Percentiles rank a stretch among this genome's conserved stretches.
phyloP scores from a whole-genome alignment of 2,329 filamentous ascomycete genomes.

The Triangularia verruculosa region DNA sequence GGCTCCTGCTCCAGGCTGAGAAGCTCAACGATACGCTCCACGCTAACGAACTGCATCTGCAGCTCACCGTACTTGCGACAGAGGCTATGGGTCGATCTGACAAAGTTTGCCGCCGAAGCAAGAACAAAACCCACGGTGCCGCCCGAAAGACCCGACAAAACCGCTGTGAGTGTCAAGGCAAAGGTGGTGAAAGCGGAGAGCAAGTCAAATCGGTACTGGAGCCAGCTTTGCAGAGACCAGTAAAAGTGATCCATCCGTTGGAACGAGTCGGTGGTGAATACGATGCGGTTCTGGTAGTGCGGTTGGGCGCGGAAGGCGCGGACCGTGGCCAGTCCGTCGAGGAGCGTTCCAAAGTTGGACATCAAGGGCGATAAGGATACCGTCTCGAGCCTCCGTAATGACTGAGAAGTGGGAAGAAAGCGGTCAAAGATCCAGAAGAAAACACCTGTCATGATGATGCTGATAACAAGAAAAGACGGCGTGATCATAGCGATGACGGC shows the following conservation, averaged over 20 bases:
- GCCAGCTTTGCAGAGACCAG: slow-evolving; percentile 73
- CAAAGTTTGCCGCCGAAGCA: slow-evolving; percentile 66
- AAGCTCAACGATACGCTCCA: slow-evolving; percentile 81
- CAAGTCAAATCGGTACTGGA: slow-evolving; percentile 73
- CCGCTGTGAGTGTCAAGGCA: slow-evolving; percentile 67
- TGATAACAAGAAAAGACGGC: slow-evolving; percentile 71
- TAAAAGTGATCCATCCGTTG: slow-evolving; percentile 97
- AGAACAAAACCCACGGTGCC: slow-evolving; percentile 83
- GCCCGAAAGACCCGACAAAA: slow-evolving; percentile 71
- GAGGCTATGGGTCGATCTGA: slow-evolving; percentile 66
- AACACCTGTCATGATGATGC: slow-evolving; percentile 60
- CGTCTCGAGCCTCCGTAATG: slow-evolving; percentile 80
- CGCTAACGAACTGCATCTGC: slow-evolving; percentile 88
- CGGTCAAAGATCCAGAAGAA: slow-evolving; percentile 73
- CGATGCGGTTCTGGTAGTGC: slow-evolving; percentile 76
- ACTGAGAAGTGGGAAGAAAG: slow-evolving; percentile 82
- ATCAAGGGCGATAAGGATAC: slow-evolving; percentile 84
- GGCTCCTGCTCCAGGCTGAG: slow-evolving; percentile 75
- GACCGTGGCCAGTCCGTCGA: slow-evolving; percentile 83
- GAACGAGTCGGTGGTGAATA: slow-evolving; percentile 79
- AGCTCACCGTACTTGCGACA: slow-evolving; percentile 80
- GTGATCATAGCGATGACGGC: slow-evolving; percentile 77
- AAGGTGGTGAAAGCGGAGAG: slow-evolving; percentile 73
- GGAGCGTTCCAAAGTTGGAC: slow-evolving; percentile 85
- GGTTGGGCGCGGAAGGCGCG: slow-evolving; percentile 76